Conservation (phyloP, 1,139 yeast genomes). For the Lodderomyces metapsilosis region DNA sequence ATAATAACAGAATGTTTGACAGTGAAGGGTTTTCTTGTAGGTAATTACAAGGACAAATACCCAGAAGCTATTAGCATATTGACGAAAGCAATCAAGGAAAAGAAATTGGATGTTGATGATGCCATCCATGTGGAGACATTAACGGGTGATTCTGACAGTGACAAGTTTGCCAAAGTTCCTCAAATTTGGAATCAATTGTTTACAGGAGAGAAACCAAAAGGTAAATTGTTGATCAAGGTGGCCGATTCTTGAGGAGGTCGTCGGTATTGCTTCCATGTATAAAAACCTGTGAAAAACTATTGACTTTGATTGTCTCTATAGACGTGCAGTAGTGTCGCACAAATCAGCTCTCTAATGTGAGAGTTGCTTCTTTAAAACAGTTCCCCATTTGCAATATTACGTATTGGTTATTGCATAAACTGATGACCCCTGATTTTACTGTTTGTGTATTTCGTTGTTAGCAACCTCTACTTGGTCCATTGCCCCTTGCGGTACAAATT, state of each 20-base stretch:
- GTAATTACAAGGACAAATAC: conserved; percentile 33
- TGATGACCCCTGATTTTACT: too few relatives aligned
- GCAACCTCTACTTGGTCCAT: too few relatives aligned
- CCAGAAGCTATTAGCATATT: conserved; percentile 36
- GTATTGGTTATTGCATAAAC: too few relatives aligned
- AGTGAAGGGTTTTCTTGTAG: conserved; percentile 48
- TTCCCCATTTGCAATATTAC: too few relatives aligned
- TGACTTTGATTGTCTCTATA: too few relatives aligned
- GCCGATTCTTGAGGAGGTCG: neutral
- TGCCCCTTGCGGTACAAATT: too few relatives aligned
- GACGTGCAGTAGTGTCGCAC: too few relatives aligned
- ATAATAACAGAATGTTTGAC: conserved; percentile 48
- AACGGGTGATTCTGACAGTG: conserved; percentile 13
- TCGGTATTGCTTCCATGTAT: too few relatives aligned
- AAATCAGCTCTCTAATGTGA: too few relatives aligned
- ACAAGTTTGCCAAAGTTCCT: conserved; percentile 26
- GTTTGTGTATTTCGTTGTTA: too few relatives aligned
- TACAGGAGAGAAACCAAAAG: conserved; percentile 28
- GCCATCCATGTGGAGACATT: conserved; percentile 10
- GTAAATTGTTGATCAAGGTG: conserved; percentile 34
- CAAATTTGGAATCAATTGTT: conserved; percentile 27
- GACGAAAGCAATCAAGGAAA: conserved; percentile 32
- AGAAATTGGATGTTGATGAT: conserved; percentile 36
- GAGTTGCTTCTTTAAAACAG: too few relatives aligned
- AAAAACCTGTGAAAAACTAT: too few relatives aligned